phyloP scores from a whole-genome alignment of 2,329 filamentous ascomycete species.

The Cytospora leucostoma region DNA sequence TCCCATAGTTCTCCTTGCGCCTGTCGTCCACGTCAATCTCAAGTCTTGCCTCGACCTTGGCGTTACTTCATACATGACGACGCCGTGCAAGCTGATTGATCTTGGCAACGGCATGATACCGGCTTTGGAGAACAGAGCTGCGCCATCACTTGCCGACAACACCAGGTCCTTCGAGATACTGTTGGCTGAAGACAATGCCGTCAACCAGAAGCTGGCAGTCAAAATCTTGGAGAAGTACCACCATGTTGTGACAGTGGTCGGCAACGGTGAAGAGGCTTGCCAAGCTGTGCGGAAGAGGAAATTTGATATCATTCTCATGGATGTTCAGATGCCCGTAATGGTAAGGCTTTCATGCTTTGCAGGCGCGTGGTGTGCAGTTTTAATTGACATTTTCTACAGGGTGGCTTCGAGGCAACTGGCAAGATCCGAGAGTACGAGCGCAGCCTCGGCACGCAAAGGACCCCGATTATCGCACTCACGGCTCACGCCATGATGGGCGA shows the following conservation, averaged over 20 bases:
- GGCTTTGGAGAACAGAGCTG: conserved; percentile 88
- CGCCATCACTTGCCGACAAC: conserved; percentile 87
- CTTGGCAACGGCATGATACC: conserved; percentile 95
- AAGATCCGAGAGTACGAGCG: conserved; percentile 96
- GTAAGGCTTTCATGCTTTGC: conserved; percentile 47
- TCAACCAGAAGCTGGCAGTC: conserved; percentile 93
- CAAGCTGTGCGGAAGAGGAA: conserved; percentile 89
- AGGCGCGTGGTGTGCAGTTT: conserved; percentile 25
- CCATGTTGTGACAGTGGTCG: conserved; percentile 87
- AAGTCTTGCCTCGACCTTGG: conserved; percentile 93
- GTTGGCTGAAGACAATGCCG: conserved; percentile 93
- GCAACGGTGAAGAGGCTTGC: conserved; percentile 91
- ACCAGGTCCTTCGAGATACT: conserved; percentile 95
- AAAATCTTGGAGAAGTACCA: conserved; percentile 98
- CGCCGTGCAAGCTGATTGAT: conserved; percentile 90
- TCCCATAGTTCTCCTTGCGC: conserved; percentile 88
- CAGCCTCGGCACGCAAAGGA: conserved; percentile 75
- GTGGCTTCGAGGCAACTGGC: conserved; percentile 93
- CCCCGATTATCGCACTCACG: conserved; percentile 94
- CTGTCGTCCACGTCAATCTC: conserved; percentile 84
- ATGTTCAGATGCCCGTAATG: conserved; percentile 99
- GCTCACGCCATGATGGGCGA: conserved; percentile 99
- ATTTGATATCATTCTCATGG: conserved; percentile 98
- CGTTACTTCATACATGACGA: conserved; percentile 99
- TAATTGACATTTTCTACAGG: conserved; percentile 54